These are phyloP conservation scores for Eucalyptus polybractea DNA, from an alignment of 345 rosid genomes.

Conservation along the genomic window DNA sequence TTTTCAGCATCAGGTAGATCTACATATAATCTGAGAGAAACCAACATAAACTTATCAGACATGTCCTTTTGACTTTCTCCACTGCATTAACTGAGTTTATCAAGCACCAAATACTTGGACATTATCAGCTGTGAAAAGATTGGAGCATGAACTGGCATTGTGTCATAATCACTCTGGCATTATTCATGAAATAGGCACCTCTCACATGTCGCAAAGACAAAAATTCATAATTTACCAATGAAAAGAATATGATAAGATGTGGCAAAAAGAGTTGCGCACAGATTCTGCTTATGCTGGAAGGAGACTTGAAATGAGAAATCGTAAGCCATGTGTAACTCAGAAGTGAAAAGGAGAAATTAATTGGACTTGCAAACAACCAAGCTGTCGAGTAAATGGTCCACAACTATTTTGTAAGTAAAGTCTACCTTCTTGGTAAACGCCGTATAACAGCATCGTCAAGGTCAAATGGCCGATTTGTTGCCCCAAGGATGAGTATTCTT, in stretches of 20 bases:
- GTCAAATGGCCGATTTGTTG: slow-evolving; percentile 98
- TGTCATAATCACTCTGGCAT: background rate
- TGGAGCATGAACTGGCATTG: background rate
- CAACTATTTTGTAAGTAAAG: background rate
- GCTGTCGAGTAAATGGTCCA: background rate
- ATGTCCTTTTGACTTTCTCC: background rate
- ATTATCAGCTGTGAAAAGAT: background rate
- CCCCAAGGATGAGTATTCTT: slow-evolving; percentile 93
- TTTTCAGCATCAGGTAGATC: slow-evolving; percentile 93
- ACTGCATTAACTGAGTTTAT: background rate
- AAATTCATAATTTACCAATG: background rate
- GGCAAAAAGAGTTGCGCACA: background rate
- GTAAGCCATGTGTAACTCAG: background rate
- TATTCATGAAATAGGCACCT: background rate
- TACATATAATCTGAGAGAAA: slow-evolving; percentile 60
- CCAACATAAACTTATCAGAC: background rate
- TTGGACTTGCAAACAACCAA: background rate
- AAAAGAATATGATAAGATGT: background rate
- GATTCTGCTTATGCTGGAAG: background rate
- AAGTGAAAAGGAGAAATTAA: background rate
- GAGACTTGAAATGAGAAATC: background rate
- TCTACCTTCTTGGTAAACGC: slow-evolving; percentile 90
- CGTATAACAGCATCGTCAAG: slow-evolving; percentile 99
- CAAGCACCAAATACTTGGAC: background rate
- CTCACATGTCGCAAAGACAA: background rate